Evolutionary conservation across 352 stramenopile species (phyloP).

Genomic region (Phytophthora sp.): DNA sequence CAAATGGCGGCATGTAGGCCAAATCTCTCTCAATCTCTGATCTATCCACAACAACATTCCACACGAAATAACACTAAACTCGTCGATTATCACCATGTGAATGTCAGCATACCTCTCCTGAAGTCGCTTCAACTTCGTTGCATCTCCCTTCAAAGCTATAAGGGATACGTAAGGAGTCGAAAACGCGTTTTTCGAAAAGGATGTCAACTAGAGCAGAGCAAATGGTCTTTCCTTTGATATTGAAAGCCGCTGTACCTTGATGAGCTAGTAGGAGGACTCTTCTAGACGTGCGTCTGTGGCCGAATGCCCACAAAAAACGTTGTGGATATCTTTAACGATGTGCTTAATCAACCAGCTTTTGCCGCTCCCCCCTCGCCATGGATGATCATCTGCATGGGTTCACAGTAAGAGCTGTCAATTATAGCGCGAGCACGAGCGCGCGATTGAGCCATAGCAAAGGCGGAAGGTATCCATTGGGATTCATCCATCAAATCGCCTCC

Average conservation of each 20-base stretch:
- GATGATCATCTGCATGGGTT: background rate
- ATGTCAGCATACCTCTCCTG: background rate
- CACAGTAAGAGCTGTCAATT: background rate
- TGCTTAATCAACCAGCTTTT: conserved; percentile 6
- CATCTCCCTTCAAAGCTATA: background rate
- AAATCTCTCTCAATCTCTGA: background rate
- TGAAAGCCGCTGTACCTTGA: conserved; percentile 7
- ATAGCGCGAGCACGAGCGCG: background rate
- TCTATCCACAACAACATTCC: background rate
- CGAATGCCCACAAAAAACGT: background rate
- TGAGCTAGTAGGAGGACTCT: conserved; percentile 1
- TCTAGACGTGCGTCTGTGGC: background rate
- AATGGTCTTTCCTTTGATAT: background rate
- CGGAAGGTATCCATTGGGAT: conserved; percentile 8
- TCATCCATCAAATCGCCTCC: background rate
- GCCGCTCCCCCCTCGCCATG: background rate
- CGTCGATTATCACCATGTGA: conserved; percentile 6
- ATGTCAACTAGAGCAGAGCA: background rate
- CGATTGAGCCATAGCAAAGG: conserved; percentile 2
- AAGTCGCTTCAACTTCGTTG: background rate
- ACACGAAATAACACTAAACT: conserved; percentile 1
- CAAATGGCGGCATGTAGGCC: background rate
- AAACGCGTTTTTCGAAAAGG: conserved; percentile 4
- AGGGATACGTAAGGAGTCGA: background rate
- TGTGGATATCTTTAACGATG: conserved; percentile 2